These are phyloP conservation scores for Cadophora sp. DNA, from an alignment of 2,329 filamentous ascomycete genomes.

Conservation along the genomic window DNA sequence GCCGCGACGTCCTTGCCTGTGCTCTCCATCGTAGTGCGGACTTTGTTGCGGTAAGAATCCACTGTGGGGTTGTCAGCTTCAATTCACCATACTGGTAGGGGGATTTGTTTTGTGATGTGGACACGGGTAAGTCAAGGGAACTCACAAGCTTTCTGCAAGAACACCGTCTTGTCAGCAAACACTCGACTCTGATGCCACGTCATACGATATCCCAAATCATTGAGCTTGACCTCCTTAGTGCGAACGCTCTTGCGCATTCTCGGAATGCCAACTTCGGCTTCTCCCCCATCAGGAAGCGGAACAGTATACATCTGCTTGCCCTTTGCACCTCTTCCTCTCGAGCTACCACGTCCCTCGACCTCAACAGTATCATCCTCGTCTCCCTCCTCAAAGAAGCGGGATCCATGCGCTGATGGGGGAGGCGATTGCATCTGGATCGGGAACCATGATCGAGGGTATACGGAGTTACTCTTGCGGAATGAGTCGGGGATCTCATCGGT, in stretches of 20 bases:
- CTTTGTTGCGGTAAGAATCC: conserved; percentile 94
- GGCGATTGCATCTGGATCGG: conserved; percentile 91
- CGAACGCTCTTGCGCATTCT: conserved; percentile 73
- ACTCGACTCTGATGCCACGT: conserved; percentile 95
- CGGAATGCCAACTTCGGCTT: conserved; percentile 77
- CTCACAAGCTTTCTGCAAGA: conserved; percentile 90
- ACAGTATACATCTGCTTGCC: conserved; percentile 63
- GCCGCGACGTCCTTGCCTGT: conserved; percentile 76
- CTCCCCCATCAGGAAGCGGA: conserved; percentile 71
- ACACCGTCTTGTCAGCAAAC: conserved; percentile 85
- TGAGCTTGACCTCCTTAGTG: conserved; percentile 85
- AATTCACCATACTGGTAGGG: no score
- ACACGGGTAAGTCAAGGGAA: no score
- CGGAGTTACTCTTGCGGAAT: conserved; percentile 87
- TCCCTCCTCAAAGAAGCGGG: conserved; percentile 76
- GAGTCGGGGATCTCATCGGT: conserved; percentile 96
- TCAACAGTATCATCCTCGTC: conserved; percentile 64
- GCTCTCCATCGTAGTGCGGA: conserved; percentile 79
- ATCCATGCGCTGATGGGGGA: conserved; percentile 76
- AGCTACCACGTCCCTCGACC: conserved; percentile 40
- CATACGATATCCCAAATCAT: conserved; percentile 94
- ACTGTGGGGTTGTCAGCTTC: conserved; percentile 58
- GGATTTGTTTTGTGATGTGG: no score
- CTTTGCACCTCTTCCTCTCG: conserved; percentile 16
- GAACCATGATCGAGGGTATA: conserved; percentile 91